These are phyloP conservation scores for Xerocomus brunneocitrinus DNA, from an alignment of 768 basidiomycete genomes.

Conservation along the genomic window DNA sequence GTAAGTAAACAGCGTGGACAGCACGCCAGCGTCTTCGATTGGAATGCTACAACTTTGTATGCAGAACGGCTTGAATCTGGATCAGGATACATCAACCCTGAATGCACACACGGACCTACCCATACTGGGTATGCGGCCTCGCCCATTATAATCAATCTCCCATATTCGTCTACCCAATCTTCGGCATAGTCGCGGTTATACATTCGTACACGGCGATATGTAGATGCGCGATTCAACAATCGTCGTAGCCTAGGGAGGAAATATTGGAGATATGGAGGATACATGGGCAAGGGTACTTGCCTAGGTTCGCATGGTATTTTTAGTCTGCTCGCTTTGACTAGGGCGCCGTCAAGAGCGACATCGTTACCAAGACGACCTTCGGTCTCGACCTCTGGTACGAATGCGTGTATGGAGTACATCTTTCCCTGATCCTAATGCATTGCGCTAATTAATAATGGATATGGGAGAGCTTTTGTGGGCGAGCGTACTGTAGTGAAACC, in stretches of 20 bases:
- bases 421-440: slow-evolving; percentile 33
- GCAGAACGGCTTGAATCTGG: slow-evolving; percentile 42
- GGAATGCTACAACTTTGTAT: slow-evolving; percentile 36
- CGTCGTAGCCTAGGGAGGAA: slow-evolving; percentile 34
- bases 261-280: neutral
- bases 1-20: slow-evolving; percentile 36
- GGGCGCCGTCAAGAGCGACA: slow-evolving; percentile 16
- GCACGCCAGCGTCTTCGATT: slow-evolving; percentile 33
- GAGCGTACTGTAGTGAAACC: slow-evolving; percentile 21
- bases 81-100: neutral
- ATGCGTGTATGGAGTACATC: slow-evolving; percentile 36
- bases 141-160: slow-evolving; percentile 50
- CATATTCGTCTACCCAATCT: slow-evolving; percentile 47
- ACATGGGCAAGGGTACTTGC: slow-evolving; percentile 23
- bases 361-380: slow-evolving; percentile 34
- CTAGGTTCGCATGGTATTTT: slow-evolving; percentile 36
- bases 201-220: slow-evolving; percentile 38
- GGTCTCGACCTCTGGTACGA: slow-evolving; percentile 36
- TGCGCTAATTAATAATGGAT: neutral
- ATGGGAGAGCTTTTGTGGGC: neutral
- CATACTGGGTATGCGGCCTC: slow-evolving; percentile 59
- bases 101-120: slow-evolving; percentile 28
- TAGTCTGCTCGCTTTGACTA: slow-evolving; percentile 33
- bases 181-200: slow-evolving; percentile 40
- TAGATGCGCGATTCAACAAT: slow-evolving; percentile 32